Conservation (phyloP, 2,329 filamentous ascomycete genomes). For the Fusarium odoratissimum region DNA sequence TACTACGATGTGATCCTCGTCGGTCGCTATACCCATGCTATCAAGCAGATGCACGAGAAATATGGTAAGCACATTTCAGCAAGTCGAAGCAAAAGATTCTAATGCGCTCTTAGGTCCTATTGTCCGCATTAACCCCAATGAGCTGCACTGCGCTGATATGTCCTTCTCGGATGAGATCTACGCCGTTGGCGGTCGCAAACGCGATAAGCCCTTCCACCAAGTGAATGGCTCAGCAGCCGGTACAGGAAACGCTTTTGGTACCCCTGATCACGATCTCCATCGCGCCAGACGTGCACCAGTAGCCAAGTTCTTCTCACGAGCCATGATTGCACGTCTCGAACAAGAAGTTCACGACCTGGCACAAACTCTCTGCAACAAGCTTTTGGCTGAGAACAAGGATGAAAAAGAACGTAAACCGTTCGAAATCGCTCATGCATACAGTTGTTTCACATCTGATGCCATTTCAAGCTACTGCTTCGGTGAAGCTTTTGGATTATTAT, state of each 20-base stretch:
- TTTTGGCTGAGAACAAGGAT: neutral
- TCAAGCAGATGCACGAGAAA: slow-evolving; percentile 20
- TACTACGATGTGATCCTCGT: slow-evolving; percentile 24
- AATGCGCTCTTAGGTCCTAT: neutral
- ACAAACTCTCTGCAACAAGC: slow-evolving; percentile 12
- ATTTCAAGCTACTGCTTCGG: slow-evolving; percentile 23
- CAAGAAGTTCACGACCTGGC: slow-evolving; percentile 9
- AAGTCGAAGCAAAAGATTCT: fast-evolving
- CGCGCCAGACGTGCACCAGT: slow-evolving; percentile 11
- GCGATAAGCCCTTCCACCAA: slow-evolving; percentile 16
- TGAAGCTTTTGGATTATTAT: slow-evolving; percentile 14
- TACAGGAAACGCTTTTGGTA: slow-evolving; percentile 4
- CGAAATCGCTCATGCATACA: slow-evolving; percentile 14
- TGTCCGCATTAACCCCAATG: slow-evolving; percentile 15
- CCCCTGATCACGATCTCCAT: slow-evolving; percentile 10
- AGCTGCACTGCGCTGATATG: slow-evolving; percentile 20
- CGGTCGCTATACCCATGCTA: slow-evolving; percentile 20
- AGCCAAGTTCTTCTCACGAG: slow-evolving; percentile 17
- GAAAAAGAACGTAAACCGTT: neutral
- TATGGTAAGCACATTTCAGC: neutral
- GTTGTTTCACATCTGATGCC: slow-evolving; percentile 11
- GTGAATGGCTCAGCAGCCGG: slow-evolving; percentile 14
- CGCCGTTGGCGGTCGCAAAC: slow-evolving; percentile 21
- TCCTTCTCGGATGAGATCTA: slow-evolving; percentile 21
- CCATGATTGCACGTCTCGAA: slow-evolving; percentile 11